These are phyloP conservation scores for Elongisporangium prolatum DNA, from an alignment of 352 stramenopile species.

Conservation along the genomic window DNA sequence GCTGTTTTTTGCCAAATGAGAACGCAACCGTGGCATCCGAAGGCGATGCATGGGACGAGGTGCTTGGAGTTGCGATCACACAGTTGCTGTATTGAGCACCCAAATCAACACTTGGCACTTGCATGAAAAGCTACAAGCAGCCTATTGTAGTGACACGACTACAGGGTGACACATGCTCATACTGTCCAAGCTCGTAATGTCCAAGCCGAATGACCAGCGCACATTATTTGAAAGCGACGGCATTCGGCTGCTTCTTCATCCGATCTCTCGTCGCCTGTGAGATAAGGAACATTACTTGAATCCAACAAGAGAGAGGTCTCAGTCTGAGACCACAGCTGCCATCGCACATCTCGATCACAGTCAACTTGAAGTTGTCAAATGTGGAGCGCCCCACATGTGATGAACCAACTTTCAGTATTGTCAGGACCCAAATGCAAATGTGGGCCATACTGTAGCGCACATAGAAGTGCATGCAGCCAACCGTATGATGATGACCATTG, in stretches of 20 bases:
- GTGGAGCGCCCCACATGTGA: background rate
- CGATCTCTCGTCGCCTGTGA: background rate
- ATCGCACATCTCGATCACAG: background rate
- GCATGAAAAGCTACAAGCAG: too few relatives aligned
- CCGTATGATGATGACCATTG: background rate
- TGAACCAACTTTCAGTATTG: background rate
- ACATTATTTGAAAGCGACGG: too few relatives aligned
- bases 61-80: background rate
- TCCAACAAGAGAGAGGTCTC: too few relatives aligned
- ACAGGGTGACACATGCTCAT: too few relatives aligned
- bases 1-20: background rate
- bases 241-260: too few relatives aligned
- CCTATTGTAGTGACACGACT: too few relatives aligned
- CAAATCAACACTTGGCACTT: too few relatives aligned
- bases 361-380: background rate
- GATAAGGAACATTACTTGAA: too few relatives aligned
- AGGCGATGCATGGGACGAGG: background rate
- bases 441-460: background rate
- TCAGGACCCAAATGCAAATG: background rate
- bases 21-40: background rate
- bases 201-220: too few relatives aligned
- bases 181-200: too few relatives aligned
- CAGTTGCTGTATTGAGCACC: background rate
- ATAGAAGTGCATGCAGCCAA: background rate
- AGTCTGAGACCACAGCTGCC: background rate